A percentile compares a stretch with the other conserved stretches of the same genome.
phyloP scores from a whole-genome alignment of 108 stramenopile genomes.

The Nitzschia inconspicua region DNA sequence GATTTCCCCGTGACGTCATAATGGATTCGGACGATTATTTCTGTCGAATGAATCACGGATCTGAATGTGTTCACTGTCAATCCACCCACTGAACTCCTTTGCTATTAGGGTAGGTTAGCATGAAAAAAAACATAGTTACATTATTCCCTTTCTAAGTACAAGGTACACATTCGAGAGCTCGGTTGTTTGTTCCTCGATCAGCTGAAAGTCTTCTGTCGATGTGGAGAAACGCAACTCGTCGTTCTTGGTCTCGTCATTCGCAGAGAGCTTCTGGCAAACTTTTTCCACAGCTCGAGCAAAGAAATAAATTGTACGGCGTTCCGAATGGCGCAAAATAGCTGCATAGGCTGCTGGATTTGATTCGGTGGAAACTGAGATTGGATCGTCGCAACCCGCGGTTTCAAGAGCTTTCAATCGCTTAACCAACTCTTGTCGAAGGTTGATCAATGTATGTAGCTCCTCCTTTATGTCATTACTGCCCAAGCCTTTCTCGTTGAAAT shows the following conservation, averaged over 20 bases:
- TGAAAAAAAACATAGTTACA: no score
- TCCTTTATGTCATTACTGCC: background rate
- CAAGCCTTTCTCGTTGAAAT: constrained; percentile 20
- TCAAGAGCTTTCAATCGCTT: constrained; percentile 7
- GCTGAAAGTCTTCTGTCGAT: constrained; percentile 3
- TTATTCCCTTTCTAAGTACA: constrained; percentile 17
- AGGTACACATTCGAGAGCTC: constrained; percentile 29
- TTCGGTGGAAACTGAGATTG: background rate
- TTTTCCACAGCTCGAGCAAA: constrained; percentile 13
- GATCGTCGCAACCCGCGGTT: background rate
- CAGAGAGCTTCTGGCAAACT: background rate
- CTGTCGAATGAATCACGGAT: no score
- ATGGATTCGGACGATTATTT: no score
- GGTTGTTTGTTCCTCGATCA: constrained; percentile 26
- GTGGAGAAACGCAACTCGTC: background rate
- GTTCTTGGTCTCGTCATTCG: background rate
- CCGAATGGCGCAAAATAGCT: constrained; percentile 34
- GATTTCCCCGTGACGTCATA: no score
- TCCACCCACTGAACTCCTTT: no score
- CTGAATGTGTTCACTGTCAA: no score
- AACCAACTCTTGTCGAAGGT: constrained; percentile 10
- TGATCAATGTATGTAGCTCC: constrained; percentile 5
- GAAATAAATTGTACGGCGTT: constrained; percentile 45
- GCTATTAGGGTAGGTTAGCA: no score
- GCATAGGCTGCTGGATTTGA: constrained; percentile 17